Conservation (phyloP, 768 basidiomycete species). For the Suillus alpinus region DNA sequence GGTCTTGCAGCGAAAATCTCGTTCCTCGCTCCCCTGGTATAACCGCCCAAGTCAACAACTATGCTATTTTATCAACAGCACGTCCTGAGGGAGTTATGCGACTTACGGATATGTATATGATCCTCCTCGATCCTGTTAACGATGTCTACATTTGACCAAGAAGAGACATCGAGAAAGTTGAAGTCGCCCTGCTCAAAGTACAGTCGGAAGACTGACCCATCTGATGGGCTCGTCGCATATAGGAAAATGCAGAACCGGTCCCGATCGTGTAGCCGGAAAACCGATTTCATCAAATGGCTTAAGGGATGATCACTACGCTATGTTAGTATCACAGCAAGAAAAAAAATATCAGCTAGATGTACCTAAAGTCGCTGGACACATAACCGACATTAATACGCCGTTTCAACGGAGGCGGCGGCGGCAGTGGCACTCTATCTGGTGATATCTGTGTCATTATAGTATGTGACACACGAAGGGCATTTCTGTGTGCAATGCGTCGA, state of each 20-base stretch:
- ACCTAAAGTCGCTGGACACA: slow-evolving; percentile 48
- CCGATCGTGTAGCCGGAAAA: slow-evolving; percentile 42
- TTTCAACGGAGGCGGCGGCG: slow-evolving; percentile 38
- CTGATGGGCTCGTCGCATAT: slow-evolving; percentile 49
- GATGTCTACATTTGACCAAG: slow-evolving; percentile 34
- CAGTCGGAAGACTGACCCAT: slow-evolving; percentile 41
- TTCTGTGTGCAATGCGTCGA: slow-evolving; percentile 46
- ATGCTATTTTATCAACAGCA: not conserved
- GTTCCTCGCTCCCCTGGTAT: slow-evolving; percentile 51
- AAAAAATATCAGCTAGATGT: slow-evolving; percentile 8
- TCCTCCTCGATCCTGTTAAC: slow-evolving; percentile 39
- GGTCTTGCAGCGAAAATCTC: slow-evolving; percentile 51
- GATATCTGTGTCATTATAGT: slow-evolving; percentile 39
- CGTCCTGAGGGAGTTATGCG: not conserved
- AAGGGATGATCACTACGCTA: slow-evolving; percentile 45
- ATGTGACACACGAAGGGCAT: slow-evolving; percentile 45
- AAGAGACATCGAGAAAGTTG: slow-evolving; percentile 42
- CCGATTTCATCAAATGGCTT: slow-evolving; percentile 51
- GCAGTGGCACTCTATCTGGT: slow-evolving; percentile 36
- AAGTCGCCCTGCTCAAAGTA: slow-evolving; percentile 41
- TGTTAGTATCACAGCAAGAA: not conserved
- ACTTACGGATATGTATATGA: slow-evolving; percentile 46
- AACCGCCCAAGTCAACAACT: slow-evolving; percentile 48
- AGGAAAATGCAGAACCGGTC: slow-evolving; percentile 40
- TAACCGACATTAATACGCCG: slow-evolving; percentile 47